Evolutionary conservation across 1,139 yeast species (phyloP), one percentile per base, ranked within the genome.

Genomic region (Starmera stellimalicola): DNA sequence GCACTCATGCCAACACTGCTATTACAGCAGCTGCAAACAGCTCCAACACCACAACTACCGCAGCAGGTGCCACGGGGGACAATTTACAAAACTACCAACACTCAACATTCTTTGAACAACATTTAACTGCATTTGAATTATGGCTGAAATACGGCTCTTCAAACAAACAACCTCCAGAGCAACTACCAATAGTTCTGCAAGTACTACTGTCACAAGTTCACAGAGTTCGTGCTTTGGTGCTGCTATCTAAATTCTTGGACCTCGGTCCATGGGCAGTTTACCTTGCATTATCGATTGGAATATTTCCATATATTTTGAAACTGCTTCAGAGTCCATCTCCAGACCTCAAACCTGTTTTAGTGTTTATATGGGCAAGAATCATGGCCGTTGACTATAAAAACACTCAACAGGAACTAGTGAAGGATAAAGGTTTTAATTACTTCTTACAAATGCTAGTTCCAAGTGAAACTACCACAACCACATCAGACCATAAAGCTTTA

Each of bases 181-280:
- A 91, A 56, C 61, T 91, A 16, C 97, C 98, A 0, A 87, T 93
- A 27, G 94, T 91, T 3, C 62, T 93, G 18, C 99, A 91, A 54
- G 97, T 91, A 8, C 63, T 91, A 26, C 62, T 91, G 20, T 88
- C 97, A 0, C 99, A 93, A 54, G 94, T 87, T 0, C 98, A 91
- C 57, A 71, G 98, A 40, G 70, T 91, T 11, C 62, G 97, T 22
- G 98, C 99, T 1, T 63, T 91, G 33, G 83, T 85, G 25, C 57
- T 93, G 37, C 63, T 93, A 9, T 81, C 95, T 3, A 75, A 84
- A 44, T 91, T 88, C 52, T 65, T 91, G 28, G 98, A 91, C 55
- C 62, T 91, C 29, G 99, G 99, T 0, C 96, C 98, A 0, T 85
- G 95, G 93, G 97, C 98, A 0, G 98, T 91, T 0, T 85, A 87